Evolutionary conservation across 495 filamentous ascomycete genomes (phyloP).

Genomic region (Penicillium manginii): DNA sequence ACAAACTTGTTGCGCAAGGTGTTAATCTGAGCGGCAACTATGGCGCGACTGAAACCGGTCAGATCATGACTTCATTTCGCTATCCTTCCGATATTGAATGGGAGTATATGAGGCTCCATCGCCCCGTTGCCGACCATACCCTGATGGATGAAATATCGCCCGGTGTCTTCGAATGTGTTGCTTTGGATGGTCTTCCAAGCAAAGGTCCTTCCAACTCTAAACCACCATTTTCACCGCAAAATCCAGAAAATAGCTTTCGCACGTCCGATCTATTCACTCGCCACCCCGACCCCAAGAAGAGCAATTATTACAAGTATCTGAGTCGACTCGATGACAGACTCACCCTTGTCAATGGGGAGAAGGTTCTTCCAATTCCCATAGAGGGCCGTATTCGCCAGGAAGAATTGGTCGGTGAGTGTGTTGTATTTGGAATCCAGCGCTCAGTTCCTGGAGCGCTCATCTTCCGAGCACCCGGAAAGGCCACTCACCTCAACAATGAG

Average conservation of each 20-base stretch:
- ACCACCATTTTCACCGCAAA: constrained; percentile 57
- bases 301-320: constrained; percentile 62
- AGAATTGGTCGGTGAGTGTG: constrained; percentile 38
- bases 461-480: constrained; percentile 45
- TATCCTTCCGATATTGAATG: constrained; percentile 59
- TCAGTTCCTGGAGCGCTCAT: constrained; percentile 49
- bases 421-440: constrained; percentile 45
- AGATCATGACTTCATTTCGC: constrained; percentile 58
- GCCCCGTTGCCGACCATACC: constrained; percentile 40
- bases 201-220: constrained; percentile 64
- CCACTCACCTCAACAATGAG: constrained; percentile 40
- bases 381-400: constrained; percentile 53
- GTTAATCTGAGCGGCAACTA: constrained; percentile 59
- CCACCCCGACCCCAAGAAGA: constrained; percentile 50
- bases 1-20: constrained; percentile 55
- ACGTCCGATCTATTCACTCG: constrained; percentile 54
- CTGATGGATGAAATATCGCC: constrained; percentile 59
- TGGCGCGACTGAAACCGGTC: constrained; percentile 57
- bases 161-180: constrained; percentile 62
- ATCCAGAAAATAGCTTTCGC: constrained; percentile 44
- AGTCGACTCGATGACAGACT: constrained; percentile 63
- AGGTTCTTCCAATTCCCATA: constrained; percentile 66
- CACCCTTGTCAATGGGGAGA: constrained; percentile 67
- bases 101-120: constrained; percentile 62
- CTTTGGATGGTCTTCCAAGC: constrained; percentile 63